Percentiles rank a stretch among this genome's conserved stretches.
These are phyloP conservation scores for Ophiocordyceps camponoti-rufipedis DNA, from an alignment of 2,329 filamentous ascomycete genomes.

Conservation along the genomic window DNA sequence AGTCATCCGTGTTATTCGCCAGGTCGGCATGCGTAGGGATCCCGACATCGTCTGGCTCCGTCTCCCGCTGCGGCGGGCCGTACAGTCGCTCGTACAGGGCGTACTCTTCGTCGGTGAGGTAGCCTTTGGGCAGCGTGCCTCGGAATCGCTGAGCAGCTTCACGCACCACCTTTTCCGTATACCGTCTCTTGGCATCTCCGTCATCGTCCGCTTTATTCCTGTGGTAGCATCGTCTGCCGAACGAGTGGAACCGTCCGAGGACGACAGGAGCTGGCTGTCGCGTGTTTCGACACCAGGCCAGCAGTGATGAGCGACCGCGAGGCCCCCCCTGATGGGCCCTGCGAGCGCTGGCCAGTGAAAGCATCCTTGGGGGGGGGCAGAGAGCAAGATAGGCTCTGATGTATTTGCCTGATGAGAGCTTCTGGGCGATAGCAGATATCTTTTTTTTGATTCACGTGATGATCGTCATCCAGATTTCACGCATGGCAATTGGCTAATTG, in stretches of 20 bases:
- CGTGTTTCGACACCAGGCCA: neutral
- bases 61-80: constrained; percentile 51
- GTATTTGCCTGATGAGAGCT: no score
- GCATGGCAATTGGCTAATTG: no score
- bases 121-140: constrained; percentile 53
- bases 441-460: no score
- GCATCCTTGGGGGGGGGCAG: neutral
- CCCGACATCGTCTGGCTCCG: constrained; percentile 38
- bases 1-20: constrained; percentile 2
- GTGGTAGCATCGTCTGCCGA: neutral
- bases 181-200: constrained; percentile 10
- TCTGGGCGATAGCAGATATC: no score
- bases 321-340: constrained; percentile 3
- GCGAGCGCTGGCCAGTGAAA: constrained; percentile 4
- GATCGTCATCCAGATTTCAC: no score
- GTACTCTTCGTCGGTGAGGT: constrained; percentile 53
- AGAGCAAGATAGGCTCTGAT: neutral
- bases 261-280: constrained; percentile 4
- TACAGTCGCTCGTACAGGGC: constrained; percentile 65
- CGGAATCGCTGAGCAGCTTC: constrained; percentile 59
- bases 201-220: neutral
- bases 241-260: neutral
- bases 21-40: constrained; percentile 23
- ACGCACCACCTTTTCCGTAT: constrained; percentile 47
- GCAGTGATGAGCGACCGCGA: neutral